Evolutionary conservation across 257 asterid species (phyloP).

Genomic region (Paraleonurus japonicus): DNA sequence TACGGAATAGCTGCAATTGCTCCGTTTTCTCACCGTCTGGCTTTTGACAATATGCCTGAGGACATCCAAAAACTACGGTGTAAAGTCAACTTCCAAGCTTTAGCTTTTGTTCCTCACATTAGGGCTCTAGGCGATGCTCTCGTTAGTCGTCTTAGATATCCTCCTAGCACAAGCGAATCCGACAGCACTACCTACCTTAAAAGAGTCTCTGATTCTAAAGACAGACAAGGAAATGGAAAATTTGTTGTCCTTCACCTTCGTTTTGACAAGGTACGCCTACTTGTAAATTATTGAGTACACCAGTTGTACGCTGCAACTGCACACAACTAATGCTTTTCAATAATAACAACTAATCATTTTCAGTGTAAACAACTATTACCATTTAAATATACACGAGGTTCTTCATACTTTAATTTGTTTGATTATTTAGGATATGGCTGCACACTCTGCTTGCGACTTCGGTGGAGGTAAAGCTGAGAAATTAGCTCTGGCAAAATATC

Average conservation of each 20-base stretch:
- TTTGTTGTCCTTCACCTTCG: constrained; percentile 91
- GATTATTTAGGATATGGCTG: constrained; percentile 87
- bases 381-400: background rate
- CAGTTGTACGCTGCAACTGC: background rate
- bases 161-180: constrained; percentile 36
- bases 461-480: constrained; percentile 98
- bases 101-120: constrained; percentile 85
- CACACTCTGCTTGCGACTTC: constrained; percentile 97
- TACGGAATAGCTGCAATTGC: constrained; percentile 91
- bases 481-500: constrained; percentile 87
- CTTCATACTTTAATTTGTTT: background rate
- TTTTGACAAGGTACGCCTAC: constrained; percentile 74
- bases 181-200: constrained; percentile 39
- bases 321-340: background rate
- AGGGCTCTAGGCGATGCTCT: constrained; percentile 81
- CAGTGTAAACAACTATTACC: background rate
- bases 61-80: constrained; percentile 87
- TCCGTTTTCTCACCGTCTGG: constrained; percentile 92
- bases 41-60: constrained; percentile 79
- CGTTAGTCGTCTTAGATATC: constrained; percentile 67
- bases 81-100: constrained; percentile 93
- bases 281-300: background rate
- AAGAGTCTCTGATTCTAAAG: constrained; percentile 35
- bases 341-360: background rate
- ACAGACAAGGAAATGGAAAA: constrained; percentile 54